Conservation (phyloP, 106 monocot genomes). For the Dendrobium officinale region DNA sequence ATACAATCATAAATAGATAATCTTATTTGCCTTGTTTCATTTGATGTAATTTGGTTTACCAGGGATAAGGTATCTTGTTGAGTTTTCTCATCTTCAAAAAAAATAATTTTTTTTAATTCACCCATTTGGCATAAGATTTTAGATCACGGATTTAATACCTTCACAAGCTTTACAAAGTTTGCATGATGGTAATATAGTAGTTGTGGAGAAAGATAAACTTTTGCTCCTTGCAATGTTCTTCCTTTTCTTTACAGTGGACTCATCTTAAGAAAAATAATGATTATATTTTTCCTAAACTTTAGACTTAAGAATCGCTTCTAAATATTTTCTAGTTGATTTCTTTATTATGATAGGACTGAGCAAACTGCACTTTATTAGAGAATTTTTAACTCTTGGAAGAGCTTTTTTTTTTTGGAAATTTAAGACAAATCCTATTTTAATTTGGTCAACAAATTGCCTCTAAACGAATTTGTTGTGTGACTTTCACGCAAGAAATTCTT, state of each 20-base stretch:
- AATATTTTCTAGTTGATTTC: neutral
- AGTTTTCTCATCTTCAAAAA: neutral
- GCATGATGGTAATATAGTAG: conserved; percentile 31
- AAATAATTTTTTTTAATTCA: neutral
- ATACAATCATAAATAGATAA: conserved; percentile 49
- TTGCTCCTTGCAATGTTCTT: conserved; percentile 46
- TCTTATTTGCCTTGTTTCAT: conserved; percentile 57
- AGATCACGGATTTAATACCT: conserved; percentile 50
- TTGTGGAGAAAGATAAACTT: conserved; percentile 29
- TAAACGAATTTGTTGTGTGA: too few species aligned
- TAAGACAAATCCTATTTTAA: too few species aligned
- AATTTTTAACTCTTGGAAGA: conserved; percentile 35
- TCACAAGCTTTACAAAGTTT: conserved; percentile 24
- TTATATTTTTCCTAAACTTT: neutral
- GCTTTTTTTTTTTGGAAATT: neutral
- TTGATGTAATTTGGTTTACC: conserved; percentile 67
- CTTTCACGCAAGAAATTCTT: too few species aligned
- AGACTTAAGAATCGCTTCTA: neutral
- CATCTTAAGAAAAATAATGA: conserved; percentile 41
- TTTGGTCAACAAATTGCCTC: too few species aligned
- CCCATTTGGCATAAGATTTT: conserved; percentile 5
- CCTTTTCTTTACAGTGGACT: conserved; percentile 65
- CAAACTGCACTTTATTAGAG: conserved; percentile 40
- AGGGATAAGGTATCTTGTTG: conserved; percentile 53
- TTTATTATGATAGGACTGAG: conserved; percentile 36